Base-by-base conservation (phyloP, 2,329 filamentous ascomycete species). In the Colletotrichum sp. region DNA sequence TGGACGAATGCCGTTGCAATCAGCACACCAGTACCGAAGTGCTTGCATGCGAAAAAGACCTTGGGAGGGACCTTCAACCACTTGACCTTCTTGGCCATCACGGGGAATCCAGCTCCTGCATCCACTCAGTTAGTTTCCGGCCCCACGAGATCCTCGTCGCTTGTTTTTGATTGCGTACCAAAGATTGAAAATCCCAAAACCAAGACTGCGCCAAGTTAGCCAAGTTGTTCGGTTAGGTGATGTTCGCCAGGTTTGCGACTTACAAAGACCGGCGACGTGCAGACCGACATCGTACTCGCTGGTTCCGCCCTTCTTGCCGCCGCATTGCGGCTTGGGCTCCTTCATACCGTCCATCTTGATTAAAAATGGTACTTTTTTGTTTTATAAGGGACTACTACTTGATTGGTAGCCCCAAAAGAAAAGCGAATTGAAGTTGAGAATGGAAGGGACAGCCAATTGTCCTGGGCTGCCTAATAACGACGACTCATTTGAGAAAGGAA, bases 1-100 rank as follows among this genome's bases (percentile, higher is more conserved):
- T 95, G 93, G 25, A 95, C 93, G 79, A 95, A 95, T 4, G 93
- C 93, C 3, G 93, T 95, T 30, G 93, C 93, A 73, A 95, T 90
- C 49, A 95, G 86, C 22, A 95, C 93, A 77, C 93, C 93, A 1
- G 93, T 95, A 81, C 93, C 92, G 78, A 93, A 93, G 79, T 92
- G 91, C 79, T 92, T 92, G 83, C 90, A 92, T 71, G 90, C 89
- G 81, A 92, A 92, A 82, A 92, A 92, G 36, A 91, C 81, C 78
- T 87, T 88, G 2, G 88, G 85, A 0, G 90, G 90, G 11, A 92
- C 89, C 82, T 90, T 91, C 80, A 92, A 84, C 88, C 89, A 90
- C 71, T 84, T 88, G 79, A 92, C 84, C 82, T 91, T 92, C 83
- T 89, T 90, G 5, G 88, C 88, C 6, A 87, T 85, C 9, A 90